Evolutionary conservation across 1,284 basidiomycete genomes (phyloP), one percentile per base, ranked within the genome.

Genomic region (Ceratobasidium sp.): DNA sequence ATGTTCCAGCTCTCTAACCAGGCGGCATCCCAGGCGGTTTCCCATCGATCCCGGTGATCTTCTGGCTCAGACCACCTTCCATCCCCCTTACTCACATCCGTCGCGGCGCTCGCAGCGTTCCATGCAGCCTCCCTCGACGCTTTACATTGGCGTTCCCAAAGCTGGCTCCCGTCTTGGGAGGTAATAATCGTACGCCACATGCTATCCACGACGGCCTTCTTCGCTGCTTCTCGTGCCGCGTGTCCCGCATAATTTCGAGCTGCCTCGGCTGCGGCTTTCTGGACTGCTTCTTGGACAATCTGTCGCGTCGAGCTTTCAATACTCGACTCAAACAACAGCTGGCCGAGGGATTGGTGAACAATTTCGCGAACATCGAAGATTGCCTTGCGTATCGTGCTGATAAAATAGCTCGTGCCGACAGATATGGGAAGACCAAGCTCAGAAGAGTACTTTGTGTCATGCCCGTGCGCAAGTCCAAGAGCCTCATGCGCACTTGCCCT

Each of bases 191-290:
- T 65, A 5, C 49, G 35, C 73, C 73, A 75, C 73, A 75, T 75
- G 1, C 33, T 28, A 35, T 75, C 60, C 23, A 75, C 56, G 15
- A 75, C 61, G 17, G 60, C 61, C n/a, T 65, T 61, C 73, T 65
- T 75, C 23, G 73, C 60, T 10, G 73, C 61, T 17, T 75, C 73
- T 17, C 61, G 49, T 15, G 73, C 73, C 2, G 61, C 73, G 6
- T 54, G 73, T 6, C 39, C 39, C 6, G 73, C 73, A 54, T 75
- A 58, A n/a, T 39, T 56, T 17, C 47, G 49, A 6, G 73, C 61
- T 7, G 61, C 61, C 3, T 39, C 28, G 13, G 0, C 3, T 17
- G 61, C 61, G 15, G 61, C 60, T 33, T 35, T 26, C 28, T 64
- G 13, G 11, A 51, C 60, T 1, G 60, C n/a, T 8, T 51, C 49